Evolutionary conservation across 495 filamentous ascomycete species (phyloP).

Genomic region (Aspergillus taichungensis): DNA sequence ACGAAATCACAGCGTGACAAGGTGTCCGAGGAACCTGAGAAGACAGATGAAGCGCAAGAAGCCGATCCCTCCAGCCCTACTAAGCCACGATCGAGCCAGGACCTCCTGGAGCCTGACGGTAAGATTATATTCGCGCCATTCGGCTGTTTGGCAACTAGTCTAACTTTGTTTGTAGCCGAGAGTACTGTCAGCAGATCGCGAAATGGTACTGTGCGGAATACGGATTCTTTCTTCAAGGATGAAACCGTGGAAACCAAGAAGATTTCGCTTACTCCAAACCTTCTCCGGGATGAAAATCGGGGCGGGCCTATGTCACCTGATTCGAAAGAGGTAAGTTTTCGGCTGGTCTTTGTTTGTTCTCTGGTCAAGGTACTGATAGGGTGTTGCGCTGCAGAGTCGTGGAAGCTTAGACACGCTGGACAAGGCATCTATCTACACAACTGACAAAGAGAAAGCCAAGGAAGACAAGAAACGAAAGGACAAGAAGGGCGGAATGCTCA

Average conservation of each 20-base stretch:
- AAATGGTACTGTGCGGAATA: constrained; percentile 78
- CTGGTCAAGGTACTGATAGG: constrained; percentile 14
- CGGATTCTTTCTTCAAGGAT: constrained; percentile 95
- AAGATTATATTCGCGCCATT: constrained; percentile 2
- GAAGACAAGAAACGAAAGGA: constrained; percentile 86
- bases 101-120: constrained; percentile 49
- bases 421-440: constrained; percentile 29
- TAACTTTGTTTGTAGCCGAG: constrained; percentile 31
- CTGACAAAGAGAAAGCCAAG: constrained; percentile 46
- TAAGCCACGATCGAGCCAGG: constrained; percentile 51
- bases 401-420: constrained; percentile 42
- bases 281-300: constrained; percentile 76
- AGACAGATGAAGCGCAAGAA: constrained; percentile 19
- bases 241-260: constrained; percentile 93
- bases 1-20: constrained; percentile 32
- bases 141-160: background rate
- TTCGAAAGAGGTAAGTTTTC: constrained; percentile 50
- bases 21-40: constrained; percentile 22
- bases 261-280: constrained; percentile 89
- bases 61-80: constrained; percentile 26
- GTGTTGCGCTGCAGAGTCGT: constrained; percentile 14
- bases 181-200: constrained; percentile 57
- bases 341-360: constrained; percentile 16
- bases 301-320: constrained; percentile 52
- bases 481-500: constrained; percentile 85